Conservation (phyloP, 768 basidiomycete genomes). For the Phylloporus sp. region DNA sequence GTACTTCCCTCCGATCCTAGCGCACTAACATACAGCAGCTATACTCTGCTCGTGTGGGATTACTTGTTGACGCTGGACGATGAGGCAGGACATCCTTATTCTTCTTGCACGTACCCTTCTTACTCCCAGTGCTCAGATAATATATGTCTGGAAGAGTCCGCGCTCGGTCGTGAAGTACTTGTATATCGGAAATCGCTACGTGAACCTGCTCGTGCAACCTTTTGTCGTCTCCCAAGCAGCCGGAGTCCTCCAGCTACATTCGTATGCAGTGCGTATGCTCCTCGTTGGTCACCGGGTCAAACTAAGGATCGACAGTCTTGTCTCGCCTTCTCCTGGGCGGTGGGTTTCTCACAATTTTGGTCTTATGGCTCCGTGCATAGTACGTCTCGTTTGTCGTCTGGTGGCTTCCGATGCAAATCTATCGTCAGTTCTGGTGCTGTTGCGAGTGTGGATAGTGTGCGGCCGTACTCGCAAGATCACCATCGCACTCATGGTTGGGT, state of each 20-base stretch:
- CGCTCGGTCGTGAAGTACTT: neutral
- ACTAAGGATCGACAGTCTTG: neutral
- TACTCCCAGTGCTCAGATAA: neutral
- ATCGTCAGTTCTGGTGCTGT: neutral
- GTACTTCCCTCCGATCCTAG: neutral
- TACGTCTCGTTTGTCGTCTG: neutral
- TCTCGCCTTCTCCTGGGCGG: neutral
- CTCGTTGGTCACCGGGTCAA: neutral
- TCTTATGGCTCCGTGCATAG: neutral
- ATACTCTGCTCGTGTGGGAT: conserved; percentile 2
- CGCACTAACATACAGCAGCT: neutral
- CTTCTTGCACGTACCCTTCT: neutral
- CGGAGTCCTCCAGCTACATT: neutral
- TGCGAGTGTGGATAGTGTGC: conserved; percentile 2
- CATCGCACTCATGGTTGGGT: neutral
- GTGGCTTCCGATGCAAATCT: neutral
- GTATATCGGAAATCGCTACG: conserved; percentile 5
- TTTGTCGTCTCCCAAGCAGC: neutral
- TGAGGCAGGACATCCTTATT: neutral
- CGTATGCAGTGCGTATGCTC: neutral
- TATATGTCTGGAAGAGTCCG: neutral
- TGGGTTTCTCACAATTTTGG: neutral
- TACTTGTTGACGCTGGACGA: conserved; percentile 7
- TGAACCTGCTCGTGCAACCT: neutral
- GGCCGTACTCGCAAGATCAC: neutral